These are phyloP conservation scores for Astrephomene gubernaculifera DNA, from an alignment of 139 green algal species.

Conservation along the genomic window DNA sequence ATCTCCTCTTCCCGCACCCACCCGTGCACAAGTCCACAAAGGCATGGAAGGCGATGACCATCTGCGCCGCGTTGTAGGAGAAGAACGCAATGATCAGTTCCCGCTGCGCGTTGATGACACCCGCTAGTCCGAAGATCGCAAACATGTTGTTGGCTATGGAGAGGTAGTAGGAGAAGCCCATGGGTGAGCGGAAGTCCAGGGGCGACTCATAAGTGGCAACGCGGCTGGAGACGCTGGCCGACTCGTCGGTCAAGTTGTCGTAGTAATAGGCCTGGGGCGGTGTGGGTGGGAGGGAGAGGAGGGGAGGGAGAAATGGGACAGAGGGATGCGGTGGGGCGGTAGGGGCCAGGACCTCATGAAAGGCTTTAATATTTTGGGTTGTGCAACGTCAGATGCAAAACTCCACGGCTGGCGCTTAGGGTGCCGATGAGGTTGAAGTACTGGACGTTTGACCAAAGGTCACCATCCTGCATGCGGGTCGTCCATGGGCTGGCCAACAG, in stretches of 20 bases:
- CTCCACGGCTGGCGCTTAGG: too few relatives aligned
- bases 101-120: slow-evolving; percentile 75
- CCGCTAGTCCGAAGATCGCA: slow-evolving; percentile 77
- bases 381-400: too few relatives aligned
- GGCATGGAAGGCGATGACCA: slow-evolving; percentile 67
- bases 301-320: background rate
- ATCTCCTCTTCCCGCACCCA: background rate
- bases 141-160: slow-evolving; percentile 51
- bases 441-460: too few relatives aligned
- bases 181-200: slow-evolving; percentile 53
- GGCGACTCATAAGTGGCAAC: slow-evolving; percentile 46
- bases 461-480: too few relatives aligned
- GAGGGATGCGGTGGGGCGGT: too few relatives aligned
- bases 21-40: slow-evolving; percentile 75
- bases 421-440: too few relatives aligned
- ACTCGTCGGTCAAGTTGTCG: slow-evolving; percentile 23
- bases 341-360: too few relatives aligned
- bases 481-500: too few relatives aligned
- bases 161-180: slow-evolving; percentile 62
- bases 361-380: too few relatives aligned
- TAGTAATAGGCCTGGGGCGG: slow-evolving; percentile 30
- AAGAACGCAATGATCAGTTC: slow-evolving; percentile 85
- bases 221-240: background rate
- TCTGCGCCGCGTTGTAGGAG: slow-evolving; percentile 80
- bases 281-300: background rate